Evolutionary conservation across 2,329 filamentous ascomycete species (phyloP).

Genomic region (Chrysosporium keratinophilum): DNA sequence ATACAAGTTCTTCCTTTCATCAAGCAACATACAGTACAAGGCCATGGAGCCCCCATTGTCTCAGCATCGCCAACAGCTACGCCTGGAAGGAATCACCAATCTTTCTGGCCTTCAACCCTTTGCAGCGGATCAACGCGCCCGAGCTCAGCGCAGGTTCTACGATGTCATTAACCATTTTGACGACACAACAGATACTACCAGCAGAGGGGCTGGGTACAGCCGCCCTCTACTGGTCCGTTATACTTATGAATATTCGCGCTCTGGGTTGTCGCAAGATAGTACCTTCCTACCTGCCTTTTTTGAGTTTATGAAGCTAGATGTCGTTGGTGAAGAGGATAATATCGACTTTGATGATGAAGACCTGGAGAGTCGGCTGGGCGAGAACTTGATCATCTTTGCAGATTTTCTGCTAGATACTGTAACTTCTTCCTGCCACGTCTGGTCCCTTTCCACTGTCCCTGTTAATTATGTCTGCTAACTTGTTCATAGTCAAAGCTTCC

Average conservation of each 20-base stretch:
- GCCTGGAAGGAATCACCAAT: neutral
- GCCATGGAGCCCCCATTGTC: neutral
- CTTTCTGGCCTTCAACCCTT: neutral
- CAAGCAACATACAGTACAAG: too few species aligned
- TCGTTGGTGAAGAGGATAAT: conserved; percentile 5
- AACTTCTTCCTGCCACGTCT: conserved; percentile 17
- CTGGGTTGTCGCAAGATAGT: conserved; percentile 15
- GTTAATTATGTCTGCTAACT: conserved; percentile 11
- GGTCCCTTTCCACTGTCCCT: neutral
- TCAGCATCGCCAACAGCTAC: neutral
- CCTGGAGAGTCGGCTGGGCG: neutral
- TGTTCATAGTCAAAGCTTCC: conserved; percentile 13
- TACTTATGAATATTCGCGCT: conserved; percentile 18
- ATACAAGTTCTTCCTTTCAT: too few species aligned
- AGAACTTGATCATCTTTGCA: conserved; percentile 11
- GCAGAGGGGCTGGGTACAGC: neutral
- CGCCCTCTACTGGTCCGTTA: conserved; percentile 15
- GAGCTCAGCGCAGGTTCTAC: conserved; percentile 1
- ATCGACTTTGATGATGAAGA: conserved; percentile 7
- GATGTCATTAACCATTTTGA: conserved; percentile 7
- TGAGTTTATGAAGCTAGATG: conserved; percentile 1
- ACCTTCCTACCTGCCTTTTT: conserved; percentile 12
- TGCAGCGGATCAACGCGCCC: neutral
- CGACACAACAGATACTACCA: neutral
- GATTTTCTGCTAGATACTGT: conserved; percentile 15